phyloP scores from a whole-genome alignment of 805 yeast species.

The Saturnispora kantuleensis region DNA sequence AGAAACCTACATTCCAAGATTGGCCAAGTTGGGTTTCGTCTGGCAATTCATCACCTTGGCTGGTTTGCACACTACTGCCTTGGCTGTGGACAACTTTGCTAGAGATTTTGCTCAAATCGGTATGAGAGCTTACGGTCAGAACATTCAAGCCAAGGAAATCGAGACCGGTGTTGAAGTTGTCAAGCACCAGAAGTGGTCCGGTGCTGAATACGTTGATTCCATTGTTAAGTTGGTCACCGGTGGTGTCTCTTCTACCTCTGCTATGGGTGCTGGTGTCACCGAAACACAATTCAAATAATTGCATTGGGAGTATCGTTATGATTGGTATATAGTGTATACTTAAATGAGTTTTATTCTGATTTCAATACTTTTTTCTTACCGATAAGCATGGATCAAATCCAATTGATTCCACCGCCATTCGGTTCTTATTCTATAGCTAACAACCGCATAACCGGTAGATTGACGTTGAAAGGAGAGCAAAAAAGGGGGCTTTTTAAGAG shows the following conservation, averaged over 20 bases:
- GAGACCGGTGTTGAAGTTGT: conserved; percentile 87
- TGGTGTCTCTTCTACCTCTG: conserved; percentile 91
- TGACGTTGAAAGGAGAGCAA: background rate
- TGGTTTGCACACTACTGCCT: conserved; percentile 91
- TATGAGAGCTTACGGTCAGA: conserved; percentile 91
- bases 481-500: background rate
- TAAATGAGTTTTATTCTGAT: too few relatives aligned
- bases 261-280: conserved; percentile 98
- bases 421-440: conserved; percentile 1
- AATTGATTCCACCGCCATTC: background rate
- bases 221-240: conserved; percentile 85
- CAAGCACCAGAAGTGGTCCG: conserved; percentile 98
- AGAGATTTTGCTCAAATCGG: conserved; percentile 70
- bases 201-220: conserved; percentile 93
- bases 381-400: background rate
- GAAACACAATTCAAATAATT: conserved; percentile 77
- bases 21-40: conserved; percentile 82
- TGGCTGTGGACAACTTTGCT: conserved; percentile 80
- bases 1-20: conserved; percentile 78
- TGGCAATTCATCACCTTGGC: conserved; percentile 98
- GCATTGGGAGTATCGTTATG: background rate
- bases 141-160: conserved; percentile 80
- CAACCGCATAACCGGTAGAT: background rate
- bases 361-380: background rate
- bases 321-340: too few relatives aligned